Conservation (phyloP, 768 basidiomycete genomes). For the Phlegmacium glaucopus region DNA sequence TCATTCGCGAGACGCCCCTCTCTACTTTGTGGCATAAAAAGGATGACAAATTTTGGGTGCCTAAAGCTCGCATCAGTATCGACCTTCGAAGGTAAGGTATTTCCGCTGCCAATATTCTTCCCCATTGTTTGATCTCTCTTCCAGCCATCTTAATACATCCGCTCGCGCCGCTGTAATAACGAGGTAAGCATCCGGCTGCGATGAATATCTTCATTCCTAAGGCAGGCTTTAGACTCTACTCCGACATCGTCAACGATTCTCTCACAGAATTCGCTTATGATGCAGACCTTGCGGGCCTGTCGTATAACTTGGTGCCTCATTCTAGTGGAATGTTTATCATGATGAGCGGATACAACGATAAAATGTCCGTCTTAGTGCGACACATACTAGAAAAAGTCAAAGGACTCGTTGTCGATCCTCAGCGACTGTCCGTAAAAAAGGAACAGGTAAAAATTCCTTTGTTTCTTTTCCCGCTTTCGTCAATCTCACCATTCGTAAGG, state of each 20-base stretch:
- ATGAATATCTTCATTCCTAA: background rate
- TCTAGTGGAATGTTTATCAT: constrained; percentile 64
- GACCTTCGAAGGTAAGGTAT: constrained; percentile 65
- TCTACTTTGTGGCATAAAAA: constrained; percentile 94
- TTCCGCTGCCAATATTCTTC: background rate
- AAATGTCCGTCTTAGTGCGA: constrained; percentile 69
- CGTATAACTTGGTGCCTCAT: constrained; percentile 63
- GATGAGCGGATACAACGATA: constrained; percentile 90
- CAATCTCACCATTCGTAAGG: constrained; percentile 34
- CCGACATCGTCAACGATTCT: constrained; percentile 84
- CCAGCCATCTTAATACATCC: constrained; percentile 56
- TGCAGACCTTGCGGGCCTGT: constrained; percentile 86
- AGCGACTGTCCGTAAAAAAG: constrained; percentile 76
- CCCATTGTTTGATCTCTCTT: background rate
- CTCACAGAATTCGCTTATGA: constrained; percentile 91
- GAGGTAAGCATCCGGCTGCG: constrained; percentile 37
- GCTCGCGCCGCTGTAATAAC: constrained; percentile 74
- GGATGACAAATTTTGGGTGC: constrained; percentile 95
- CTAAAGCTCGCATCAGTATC: constrained; percentile 77
- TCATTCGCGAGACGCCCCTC: constrained; percentile 68
- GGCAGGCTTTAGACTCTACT: constrained; percentile 56
- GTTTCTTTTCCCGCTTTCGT: background rate
- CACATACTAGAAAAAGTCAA: constrained; percentile 70
- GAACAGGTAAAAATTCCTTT: constrained; percentile 63
- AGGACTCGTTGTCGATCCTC: constrained; percentile 57